A percentile compares a stretch with the other conserved stretches of the same genome.
phyloP scores from a whole-genome alignment of 495 filamentous ascomycete genomes.

The Talaromyces borbonicus region DNA sequence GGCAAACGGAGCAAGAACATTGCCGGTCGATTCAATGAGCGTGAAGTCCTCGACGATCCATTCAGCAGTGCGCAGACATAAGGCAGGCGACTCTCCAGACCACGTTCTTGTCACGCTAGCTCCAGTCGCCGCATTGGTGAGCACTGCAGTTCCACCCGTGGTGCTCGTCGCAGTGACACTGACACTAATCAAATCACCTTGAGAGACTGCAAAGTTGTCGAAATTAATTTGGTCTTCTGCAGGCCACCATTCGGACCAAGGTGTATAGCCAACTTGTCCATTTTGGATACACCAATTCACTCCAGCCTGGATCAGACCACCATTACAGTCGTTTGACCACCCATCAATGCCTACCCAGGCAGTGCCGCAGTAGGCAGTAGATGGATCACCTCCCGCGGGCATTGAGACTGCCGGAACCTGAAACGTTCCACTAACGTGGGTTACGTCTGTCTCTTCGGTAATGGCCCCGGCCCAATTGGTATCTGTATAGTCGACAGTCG shows the following conservation, averaged over 20 bases:
- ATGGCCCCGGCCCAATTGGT: constrained; percentile 5
- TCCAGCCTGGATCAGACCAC: constrained; percentile 52
- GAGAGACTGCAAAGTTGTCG: constrained; percentile 35
- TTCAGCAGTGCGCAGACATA: constrained; percentile 44
- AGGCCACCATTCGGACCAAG: constrained; percentile 61
- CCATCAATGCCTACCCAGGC: constrained; percentile 60
- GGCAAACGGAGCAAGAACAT: constrained; percentile 37
- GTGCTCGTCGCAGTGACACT: constrained; percentile 38
- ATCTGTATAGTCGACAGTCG: constrained; percentile 2
- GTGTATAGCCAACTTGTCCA: constrained; percentile 32
- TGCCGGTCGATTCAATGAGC: constrained; percentile 18
- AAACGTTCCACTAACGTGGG: constrained; percentile 44
- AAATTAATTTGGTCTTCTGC: constrained; percentile 44
- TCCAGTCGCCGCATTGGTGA: constrained; percentile 48
- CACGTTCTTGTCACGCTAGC: constrained; percentile 43
- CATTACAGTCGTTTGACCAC: constrained; percentile 35
- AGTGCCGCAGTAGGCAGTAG: constrained; percentile 26
- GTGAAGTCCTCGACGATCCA: constrained; percentile 61
- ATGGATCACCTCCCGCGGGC: constrained; percentile 23
- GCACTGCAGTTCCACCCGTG: constrained; percentile 40
- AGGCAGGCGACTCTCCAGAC: constrained; percentile 20
- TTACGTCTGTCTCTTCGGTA: constrained; percentile 15
- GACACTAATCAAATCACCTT: constrained; percentile 48
- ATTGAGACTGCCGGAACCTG: constrained; percentile 42
- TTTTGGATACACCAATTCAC: constrained; percentile 44